Base-by-base conservation (phyloP, 495 filamentous ascomycete species). In the Penicillium maclennaniae region DNA sequence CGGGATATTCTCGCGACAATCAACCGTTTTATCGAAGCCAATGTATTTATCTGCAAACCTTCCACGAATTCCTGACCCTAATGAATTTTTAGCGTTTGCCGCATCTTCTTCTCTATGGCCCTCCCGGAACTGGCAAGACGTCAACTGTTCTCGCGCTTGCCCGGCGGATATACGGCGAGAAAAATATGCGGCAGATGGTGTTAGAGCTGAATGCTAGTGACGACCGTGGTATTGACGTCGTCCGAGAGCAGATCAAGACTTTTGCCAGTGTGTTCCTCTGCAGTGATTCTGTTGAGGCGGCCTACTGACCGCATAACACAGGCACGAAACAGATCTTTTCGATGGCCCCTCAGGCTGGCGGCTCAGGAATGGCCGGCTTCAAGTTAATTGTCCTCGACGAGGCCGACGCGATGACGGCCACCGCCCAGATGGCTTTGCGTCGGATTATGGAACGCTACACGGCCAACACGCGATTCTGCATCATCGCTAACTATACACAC, bases 371-470 rank as follows among this genome's bases (percentile, higher is more conserved):
- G 19, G 89, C 84, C 0, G 77, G 78, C 6, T 99, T 86, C 76
- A 99, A 99, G 71, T 83, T 99, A 60, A 97, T 97, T 66, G 89
- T 99, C 48, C 80, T 99, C 20, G 93, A 99, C 72, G 93, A 99
- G 71, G 93, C 93, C 27, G 93, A 99, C 66, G 93, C 95, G 16
- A 97, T 99, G 93, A 99, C 93, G 6, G 82, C 87, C 19, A 89
- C 91, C 0, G 93, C 93, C 15, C 93, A 99, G 66, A 99, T 97
- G 91, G 93, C 93, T 0, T 79, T 99, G 25, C 84, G 93, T 55
- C 75, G 93, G 40, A 99, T 99, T 51, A 99, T 99, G 95, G 93
- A 99, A 66, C 93, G 95, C 69, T 99, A 97, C 72, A 99, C 93
- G 0, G 89, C 91, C 53, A 97, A 99, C 73, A 96, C 93, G 0